These are phyloP conservation scores for Tylopilus balloui DNA, from an alignment of 768 basidiomycete species.

Conservation along the genomic window DNA sequence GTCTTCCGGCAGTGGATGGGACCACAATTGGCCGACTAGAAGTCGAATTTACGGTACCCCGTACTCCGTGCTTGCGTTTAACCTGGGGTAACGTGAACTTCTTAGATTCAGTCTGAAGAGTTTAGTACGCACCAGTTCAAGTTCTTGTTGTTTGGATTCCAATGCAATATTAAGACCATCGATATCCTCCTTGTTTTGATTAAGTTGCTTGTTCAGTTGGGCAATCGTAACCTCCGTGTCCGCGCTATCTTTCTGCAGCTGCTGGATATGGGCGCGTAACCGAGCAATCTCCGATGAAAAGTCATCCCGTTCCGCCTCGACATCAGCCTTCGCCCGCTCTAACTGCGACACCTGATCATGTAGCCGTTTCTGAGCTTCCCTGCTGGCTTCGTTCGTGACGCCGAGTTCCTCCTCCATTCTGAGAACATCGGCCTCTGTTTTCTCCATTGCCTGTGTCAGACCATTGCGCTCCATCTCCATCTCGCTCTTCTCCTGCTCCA, in stretches of 20 bases:
- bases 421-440: conserved; percentile 9
- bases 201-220: conserved; percentile 63
- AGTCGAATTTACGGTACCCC: conserved; percentile 52
- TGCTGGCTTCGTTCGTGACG: conserved; percentile 42
- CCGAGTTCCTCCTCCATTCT: conserved; percentile 42
- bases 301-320: conserved; percentile 43
- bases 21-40: conserved; percentile 48
- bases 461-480: conserved; percentile 44
- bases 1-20: conserved; percentile 21
- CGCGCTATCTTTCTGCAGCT: conserved; percentile 76
- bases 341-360: conserved; percentile 9
- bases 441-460: conserved; percentile 41
- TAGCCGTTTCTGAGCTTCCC: conserved; percentile 28
- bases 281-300: conserved; percentile 52
- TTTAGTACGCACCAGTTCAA: conserved; percentile 66
- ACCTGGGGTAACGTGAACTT: conserved; percentile 37
- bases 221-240: conserved; percentile 78
- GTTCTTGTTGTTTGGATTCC: conserved; percentile 91
- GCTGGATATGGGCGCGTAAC: conserved; percentile 58
- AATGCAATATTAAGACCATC: conserved; percentile 85
- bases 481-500: conserved; percentile 43
- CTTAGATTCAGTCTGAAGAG: neutral
- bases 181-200: conserved; percentile 71
- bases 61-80: conserved; percentile 58
- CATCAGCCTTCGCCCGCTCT: conserved; percentile 43